A percentile compares a stretch with the other conserved stretches of the same genome.
phyloP scores from a whole-genome alignment of 495 filamentous ascomycete genomes.

The Aspergillus panamensis region DNA sequence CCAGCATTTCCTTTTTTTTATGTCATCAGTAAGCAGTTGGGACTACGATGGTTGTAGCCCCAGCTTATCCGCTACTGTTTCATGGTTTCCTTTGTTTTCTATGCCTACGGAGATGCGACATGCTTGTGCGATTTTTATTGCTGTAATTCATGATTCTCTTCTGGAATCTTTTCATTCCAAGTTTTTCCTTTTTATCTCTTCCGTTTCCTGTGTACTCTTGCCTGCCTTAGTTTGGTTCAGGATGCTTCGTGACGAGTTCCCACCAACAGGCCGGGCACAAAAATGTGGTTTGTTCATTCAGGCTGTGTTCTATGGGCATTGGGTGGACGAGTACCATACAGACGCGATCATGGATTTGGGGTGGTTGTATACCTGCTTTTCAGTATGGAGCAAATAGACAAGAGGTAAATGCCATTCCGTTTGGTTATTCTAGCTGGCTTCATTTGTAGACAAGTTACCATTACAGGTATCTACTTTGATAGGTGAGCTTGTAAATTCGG shows the following conservation, averaged over 20 bases:
- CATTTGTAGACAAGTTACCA: not conserved
- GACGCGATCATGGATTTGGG: constrained; percentile 23
- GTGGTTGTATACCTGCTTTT: constrained; percentile 33
- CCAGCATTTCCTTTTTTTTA: constrained; percentile 35
- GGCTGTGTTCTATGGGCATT: constrained; percentile 27
- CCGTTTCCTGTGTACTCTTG: constrained; percentile 37
- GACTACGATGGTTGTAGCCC: constrained; percentile 9
- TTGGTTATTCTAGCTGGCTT: constrained; percentile 14
- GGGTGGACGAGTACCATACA: constrained; percentile 26
- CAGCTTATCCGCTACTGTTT: constrained; percentile 16
- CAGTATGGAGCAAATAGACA: constrained; percentile 31
- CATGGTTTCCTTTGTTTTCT: constrained; percentile 43
- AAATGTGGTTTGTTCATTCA: constrained; percentile 44
- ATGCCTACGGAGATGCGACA: constrained; percentile 44
- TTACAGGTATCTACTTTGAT: too few species aligned
- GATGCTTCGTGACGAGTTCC: constrained; percentile 34
- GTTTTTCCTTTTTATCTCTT: constrained; percentile 25
- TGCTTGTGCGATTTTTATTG: constrained; percentile 42
- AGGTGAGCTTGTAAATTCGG: too few species aligned
- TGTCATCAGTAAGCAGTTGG: constrained; percentile 26
- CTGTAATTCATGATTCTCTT: constrained; percentile 42
- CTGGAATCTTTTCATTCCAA: constrained; percentile 16
- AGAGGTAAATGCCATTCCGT: constrained; percentile 34
- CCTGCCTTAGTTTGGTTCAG: constrained; percentile 43
- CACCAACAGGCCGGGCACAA: constrained; percentile 42